A percentile compares a stretch with the other conserved stretches of the same genome.
phyloP scores from a whole-genome alignment of 2,329 filamentous ascomycete species.

The Fusarium humuli region DNA sequence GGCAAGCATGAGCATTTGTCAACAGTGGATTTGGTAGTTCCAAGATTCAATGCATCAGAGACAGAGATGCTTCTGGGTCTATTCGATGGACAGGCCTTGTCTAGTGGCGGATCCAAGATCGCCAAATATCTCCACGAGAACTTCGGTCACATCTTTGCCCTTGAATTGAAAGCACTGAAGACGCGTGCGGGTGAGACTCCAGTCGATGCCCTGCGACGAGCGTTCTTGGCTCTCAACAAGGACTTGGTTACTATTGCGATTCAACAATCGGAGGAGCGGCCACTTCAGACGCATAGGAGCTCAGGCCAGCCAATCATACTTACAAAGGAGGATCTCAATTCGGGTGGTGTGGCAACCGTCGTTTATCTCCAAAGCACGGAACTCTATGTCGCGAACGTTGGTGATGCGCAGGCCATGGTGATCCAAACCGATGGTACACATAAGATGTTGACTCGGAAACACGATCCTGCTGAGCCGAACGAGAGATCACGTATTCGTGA shows the following conservation, averaged over 20 bases:
- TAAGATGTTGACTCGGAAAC: conserved; percentile 87
- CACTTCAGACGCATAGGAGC: conserved; percentile 74
- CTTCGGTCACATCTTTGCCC: conserved; percentile 85
- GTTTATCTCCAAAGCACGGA: conserved; percentile 91
- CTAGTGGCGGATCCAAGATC: conserved; percentile 91
- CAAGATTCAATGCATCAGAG: conserved; percentile 88
- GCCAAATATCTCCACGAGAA: conserved; percentile 97
- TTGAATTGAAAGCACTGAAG: conserved; percentile 82
- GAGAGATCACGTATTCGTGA: conserved; percentile 92
- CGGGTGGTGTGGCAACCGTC: conserved; percentile 91
- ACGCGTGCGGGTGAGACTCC: conserved; percentile 77
- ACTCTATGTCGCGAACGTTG: conserved; percentile 93
- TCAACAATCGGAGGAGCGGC: conserved; percentile 81
- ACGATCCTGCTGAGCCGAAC: conserved; percentile 87
- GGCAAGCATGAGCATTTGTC: conserved; percentile 95
- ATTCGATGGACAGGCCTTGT: conserved; percentile 93
- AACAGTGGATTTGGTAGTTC: conserved; percentile 94
- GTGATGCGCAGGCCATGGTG: conserved; percentile 94
- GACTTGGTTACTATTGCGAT: conserved; percentile 88
- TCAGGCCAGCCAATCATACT: conserved; percentile 80
- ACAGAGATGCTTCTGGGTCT: conserved; percentile 92
- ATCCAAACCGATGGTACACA: conserved; percentile 89
- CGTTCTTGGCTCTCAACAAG: conserved; percentile 92
- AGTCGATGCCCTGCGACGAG: conserved; percentile 83
- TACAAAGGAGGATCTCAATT: conserved; percentile 88